Base-by-base conservation (phyloP, 2,329 filamentous ascomycete species). In the Ophidiomyces ophidiicola region DNA sequence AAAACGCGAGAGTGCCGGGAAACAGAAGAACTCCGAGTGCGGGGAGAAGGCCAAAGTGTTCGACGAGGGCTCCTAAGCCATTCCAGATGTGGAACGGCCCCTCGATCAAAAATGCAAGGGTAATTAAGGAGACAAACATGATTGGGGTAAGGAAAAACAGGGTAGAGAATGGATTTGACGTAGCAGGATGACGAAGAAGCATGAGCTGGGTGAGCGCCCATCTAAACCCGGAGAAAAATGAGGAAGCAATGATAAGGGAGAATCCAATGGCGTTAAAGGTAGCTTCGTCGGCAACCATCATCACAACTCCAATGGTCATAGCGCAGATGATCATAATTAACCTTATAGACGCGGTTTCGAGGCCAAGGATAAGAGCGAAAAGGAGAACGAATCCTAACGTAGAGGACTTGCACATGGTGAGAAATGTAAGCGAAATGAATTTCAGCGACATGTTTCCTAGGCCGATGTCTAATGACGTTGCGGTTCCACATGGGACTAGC, bases 351-450 rank as follows among this genome's bases (percentile, higher is more conserved):
- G 84, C 85, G 7, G 75, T 74, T 62, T 98, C 90, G 37, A 98
- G 77, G 38, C 82, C 78, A 67, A 98, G 96, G 33, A 93, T 59
- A 55, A 98, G 94, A 46, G 90, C 90, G 57, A 98, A 98, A 34
- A 94, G 61, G 15, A 98, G 78, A 39, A 98, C 90, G 56, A 96
- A 98, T 31, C 84, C 87, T 15, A 98, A 74, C 11, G 88, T 84
- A 6, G 87, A 94, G 4, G 88, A 96, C 71, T 98, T 98, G 66
- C 90, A 96, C 90, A 98, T 96, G 44, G 90, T 98, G 63, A 94
- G 93, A 59, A 98, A 98, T 6, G 88, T 94, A 49, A 98, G 74
- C 29, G 84, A 87, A 52, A 98, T 96, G 59, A 92, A 94, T 61
- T 88, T 90, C 51, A 98, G 70, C 38, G 85, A 93, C 60, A 85